Evolutionary conservation across 2,329 filamentous ascomycete species (phyloP), one percentile per base, ranked within the genome.

Genomic region (Parascedosporium putredinis): DNA sequence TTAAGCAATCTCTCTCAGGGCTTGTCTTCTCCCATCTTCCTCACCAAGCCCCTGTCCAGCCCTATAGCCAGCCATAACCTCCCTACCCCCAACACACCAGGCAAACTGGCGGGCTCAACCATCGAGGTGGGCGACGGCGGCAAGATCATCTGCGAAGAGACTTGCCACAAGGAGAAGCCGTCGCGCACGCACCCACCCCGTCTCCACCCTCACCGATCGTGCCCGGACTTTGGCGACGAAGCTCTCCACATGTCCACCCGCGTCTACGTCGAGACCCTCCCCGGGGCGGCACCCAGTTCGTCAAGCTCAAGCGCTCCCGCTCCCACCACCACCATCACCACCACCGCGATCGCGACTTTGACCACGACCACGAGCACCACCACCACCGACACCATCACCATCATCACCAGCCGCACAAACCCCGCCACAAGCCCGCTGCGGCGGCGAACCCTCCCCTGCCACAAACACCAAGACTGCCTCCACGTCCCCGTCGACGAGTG

Each of bases 281-380:
- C 63, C 9, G 57, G 10, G 67, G 66, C 16, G 60, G 57, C 31
- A 57, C 59, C 25, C 66, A 67, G 51, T 66, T 66, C 49, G 65
- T 70, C 22, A 58, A 63, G 40, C 54, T 70, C 60, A 69, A 68
- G 56, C 64, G 65, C 49, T 67, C 67, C 16, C 62, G 61, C 50
- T 67, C 67, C 3, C 62, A 67, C 18, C 50, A 53, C 42, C 58
- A 65, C 34, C 57, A 61, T 43, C 59, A 61, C 48, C 57, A 56
- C 40, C 61, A 61, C 33, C 59, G 60, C 44, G 60, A 61, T 46
- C 55, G 60, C 50, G 60, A 58, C 50, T 57, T 61, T 51, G 56
- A 60, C 54, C 63, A 67, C 49, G 58, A 62, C 44, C 53, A 68
- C 59, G 68, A 67, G 55, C 50, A 53, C 42, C 58, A 65, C 34